Evolutionary conservation across 192 early-diverging fungal species (phyloP), one percentile per base, ranked within the genome.

Genomic region (Backusella macrospora): DNA sequence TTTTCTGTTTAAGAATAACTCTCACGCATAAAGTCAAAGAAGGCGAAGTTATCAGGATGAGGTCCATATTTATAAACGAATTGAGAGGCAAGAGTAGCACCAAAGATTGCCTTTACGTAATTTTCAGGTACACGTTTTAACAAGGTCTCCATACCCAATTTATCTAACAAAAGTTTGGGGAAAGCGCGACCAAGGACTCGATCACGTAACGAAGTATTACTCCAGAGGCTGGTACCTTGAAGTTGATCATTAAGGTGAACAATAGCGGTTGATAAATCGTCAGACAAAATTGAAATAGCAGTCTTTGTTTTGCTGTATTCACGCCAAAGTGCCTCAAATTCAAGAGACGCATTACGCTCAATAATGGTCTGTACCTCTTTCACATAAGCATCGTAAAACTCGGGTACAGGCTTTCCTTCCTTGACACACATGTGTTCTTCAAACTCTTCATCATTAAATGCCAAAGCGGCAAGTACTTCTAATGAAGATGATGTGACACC

Each of bases 21-120:
- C 46, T 65, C 48, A 44, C 76, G 76, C 94, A 99, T 95, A 80
- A 92, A 99, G 87, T 97, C 92, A 84, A 99, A 99, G 89, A 99
- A 99, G 65, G 96, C 94, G 84, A 99, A 98, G 82, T 98, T 96
- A 72, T 90, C 89, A 64, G 98, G 98, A 66, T 91, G 86, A 40
- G 92, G 91, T 15, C 98, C 98, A 75, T 97, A 98, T 81, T 93
- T 92, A 90, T 98, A 99, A 45, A 99, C 93, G 81, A 99, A 99
- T 72, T 92, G 89, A 55, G 92, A 94, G 18, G 98, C 98, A 73
- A 99, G 78, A 85, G 93, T 97, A 26, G 92, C 89, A 67, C 98
- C 98, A 91, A 99, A 99, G 86, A 99, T 98, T 52, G 98, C 96
- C 78, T 93, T 93, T 67, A 96, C 91, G 82, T 99, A 99, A 78